Conservation (phyloP, 2,329 filamentous ascomycete genomes). For the Sclerotinia nivalis region DNA sequence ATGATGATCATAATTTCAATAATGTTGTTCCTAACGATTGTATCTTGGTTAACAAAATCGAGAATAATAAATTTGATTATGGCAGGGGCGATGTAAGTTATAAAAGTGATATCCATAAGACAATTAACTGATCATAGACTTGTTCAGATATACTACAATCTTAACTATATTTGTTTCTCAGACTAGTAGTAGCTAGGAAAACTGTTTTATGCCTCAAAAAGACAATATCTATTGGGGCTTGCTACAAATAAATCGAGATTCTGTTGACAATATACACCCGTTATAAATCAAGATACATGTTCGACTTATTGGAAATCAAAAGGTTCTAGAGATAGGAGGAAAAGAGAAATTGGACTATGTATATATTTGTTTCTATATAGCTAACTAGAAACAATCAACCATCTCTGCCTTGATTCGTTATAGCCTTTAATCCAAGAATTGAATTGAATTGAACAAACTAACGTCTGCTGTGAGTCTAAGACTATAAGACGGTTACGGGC, state of each 20-base stretch:
- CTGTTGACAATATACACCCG: too few relatives aligned
- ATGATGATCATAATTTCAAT: constrained; percentile 14
- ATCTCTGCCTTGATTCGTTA: too few relatives aligned
- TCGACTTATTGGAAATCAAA: too few relatives aligned
- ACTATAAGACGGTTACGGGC: not conserved
- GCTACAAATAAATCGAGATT: too few relatives aligned
- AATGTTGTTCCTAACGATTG: constrained; percentile 2
- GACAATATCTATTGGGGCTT: too few relatives aligned
- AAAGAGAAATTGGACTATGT: too few relatives aligned
- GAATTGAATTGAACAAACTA: not conserved
- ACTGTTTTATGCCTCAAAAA: too few relatives aligned
- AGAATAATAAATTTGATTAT: constrained; percentile 17
- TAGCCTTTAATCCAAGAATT: too few relatives aligned
- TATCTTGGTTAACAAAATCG: constrained; percentile 17
- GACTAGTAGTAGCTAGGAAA: constrained; percentile 6
- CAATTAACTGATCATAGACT: not conserved
- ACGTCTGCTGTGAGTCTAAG: not conserved
- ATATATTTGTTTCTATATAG: too few relatives aligned
- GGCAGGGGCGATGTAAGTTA: constrained; percentile 15
- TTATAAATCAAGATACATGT: too few relatives aligned
- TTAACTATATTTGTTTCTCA: constrained; percentile 14
- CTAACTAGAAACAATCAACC: too few relatives aligned
- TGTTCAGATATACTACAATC: constrained; percentile 16
- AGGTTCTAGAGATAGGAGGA: too few relatives aligned
- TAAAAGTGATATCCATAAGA: not conserved